These are phyloP conservation scores for Cephalotrichum gorgonifer DNA, from an alignment of 2,329 filamentous ascomycete species.

Conservation along the genomic window DNA sequence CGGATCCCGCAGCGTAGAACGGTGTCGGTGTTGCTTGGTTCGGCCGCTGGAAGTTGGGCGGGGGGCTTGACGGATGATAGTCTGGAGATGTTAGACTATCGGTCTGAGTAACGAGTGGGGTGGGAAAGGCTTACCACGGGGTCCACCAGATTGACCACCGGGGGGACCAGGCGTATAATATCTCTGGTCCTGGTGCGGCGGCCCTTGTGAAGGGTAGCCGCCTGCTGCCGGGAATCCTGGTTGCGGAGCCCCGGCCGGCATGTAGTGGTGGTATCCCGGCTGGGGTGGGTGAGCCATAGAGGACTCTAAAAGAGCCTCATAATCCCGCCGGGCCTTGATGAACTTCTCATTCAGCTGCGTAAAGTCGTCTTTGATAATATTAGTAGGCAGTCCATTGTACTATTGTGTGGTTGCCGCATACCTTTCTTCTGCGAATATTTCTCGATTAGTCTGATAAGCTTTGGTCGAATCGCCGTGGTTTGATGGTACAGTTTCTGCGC, in stretches of 20 bases:
- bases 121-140: background rate
- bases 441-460: conserved; percentile 94
- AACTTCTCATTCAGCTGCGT: conserved; percentile 99
- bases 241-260: conserved; percentile 37
- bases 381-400: background rate
- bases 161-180: conserved; percentile 56
- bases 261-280: conserved; percentile 62
- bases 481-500: conserved; percentile 72
- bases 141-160: conserved; percentile 24
- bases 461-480: conserved; percentile 86
- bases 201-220: conserved; percentile 30
- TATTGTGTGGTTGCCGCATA: conserved; percentile 22
- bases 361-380: conserved; percentile 67
- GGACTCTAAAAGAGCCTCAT: conserved; percentile 87
- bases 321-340: conserved; percentile 95
- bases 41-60: conserved; percentile 44
- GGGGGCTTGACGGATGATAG: conserved; percentile 25
- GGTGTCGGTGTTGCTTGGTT: conserved; percentile 41
- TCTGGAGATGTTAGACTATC: background rate
- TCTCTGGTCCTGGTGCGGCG: conserved; percentile 48
- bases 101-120: background rate
- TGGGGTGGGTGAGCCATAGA: conserved; percentile 94
- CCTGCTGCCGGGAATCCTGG: conserved; percentile 32
- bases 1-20: conserved; percentile 55
- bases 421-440: conserved; percentile 99